phyloP scores from a whole-genome alignment of 495 filamentous ascomycete genomes.

The Tuber microsphaerosporum region DNA sequence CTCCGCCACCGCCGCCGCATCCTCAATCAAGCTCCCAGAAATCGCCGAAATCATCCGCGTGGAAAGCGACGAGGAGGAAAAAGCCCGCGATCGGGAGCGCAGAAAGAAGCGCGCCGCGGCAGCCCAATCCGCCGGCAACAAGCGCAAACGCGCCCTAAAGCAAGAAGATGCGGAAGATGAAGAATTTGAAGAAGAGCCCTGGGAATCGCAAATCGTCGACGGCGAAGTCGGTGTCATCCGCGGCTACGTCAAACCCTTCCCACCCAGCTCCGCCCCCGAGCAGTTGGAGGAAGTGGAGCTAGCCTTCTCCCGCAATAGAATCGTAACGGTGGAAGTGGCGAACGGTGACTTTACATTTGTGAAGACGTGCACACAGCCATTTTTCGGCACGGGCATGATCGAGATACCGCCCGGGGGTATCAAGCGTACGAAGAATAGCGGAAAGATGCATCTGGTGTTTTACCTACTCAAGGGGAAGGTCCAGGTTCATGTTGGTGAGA shows the following conservation, averaged over 20 bases:
- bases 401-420: conserved; percentile 72
- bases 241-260: conserved; percentile 55
- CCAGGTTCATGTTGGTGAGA: conserved; percentile 67
- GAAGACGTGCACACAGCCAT: conserved; percentile 73
- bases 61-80: conserved; percentile 48
- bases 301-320: conserved; percentile 66
- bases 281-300: conserved; percentile 58
- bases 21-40: conserved; percentile 46
- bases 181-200: conserved; percentile 50
- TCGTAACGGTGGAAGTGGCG: conserved; percentile 67
- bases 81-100: conserved; percentile 48
- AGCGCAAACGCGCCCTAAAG: conserved; percentile 38
- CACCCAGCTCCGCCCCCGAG: conserved; percentile 51
- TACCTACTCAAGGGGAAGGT: conserved; percentile 77
- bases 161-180: conserved; percentile 48
- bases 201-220: conserved; percentile 50
- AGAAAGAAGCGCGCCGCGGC: conserved; percentile 41
- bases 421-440: conserved; percentile 81
- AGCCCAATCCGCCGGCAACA: conserved; percentile 43
- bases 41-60: conserved; percentile 71
- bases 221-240: conserved; percentile 50
- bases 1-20: conserved; percentile 32
- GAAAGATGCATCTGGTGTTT: conserved; percentile 93
- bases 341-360: conserved; percentile 73
- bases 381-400: conserved; percentile 81